phyloP scores from a whole-genome alignment of 2,329 filamentous ascomycete genomes.

The Coniochaeta pulveracea region DNA sequence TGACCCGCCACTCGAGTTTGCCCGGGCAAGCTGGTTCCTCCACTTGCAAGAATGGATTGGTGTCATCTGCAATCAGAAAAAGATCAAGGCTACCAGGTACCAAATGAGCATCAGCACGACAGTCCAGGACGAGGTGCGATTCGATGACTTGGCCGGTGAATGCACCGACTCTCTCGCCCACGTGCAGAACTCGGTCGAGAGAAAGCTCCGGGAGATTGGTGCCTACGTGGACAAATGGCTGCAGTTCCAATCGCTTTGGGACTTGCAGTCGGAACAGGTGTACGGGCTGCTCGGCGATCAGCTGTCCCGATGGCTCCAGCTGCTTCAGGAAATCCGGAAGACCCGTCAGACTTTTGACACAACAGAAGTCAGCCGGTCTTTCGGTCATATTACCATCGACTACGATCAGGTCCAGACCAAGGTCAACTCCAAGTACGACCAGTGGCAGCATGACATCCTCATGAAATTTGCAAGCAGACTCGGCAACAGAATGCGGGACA shows the following conservation, averaged over 20 bases:
- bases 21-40: constrained; percentile 84
- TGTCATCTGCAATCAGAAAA: constrained; percentile 81
- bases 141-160: constrained; percentile 72
- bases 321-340: constrained; percentile 94
- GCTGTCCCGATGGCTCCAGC: constrained; percentile 82
- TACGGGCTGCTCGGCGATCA: constrained; percentile 88
- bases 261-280: constrained; percentile 90
- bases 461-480: constrained; percentile 86
- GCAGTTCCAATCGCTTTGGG: constrained; percentile 97
- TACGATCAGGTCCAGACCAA: constrained; percentile 98
- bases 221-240: constrained; percentile 95
- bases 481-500: constrained; percentile 81
- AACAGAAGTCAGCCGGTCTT: constrained; percentile 82
- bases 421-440: constrained; percentile 98
- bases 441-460: constrained; percentile 97
- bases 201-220: constrained; percentile 68
- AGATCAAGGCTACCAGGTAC: constrained; percentile 91
- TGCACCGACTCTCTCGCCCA: constrained; percentile 70
- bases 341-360: constrained; percentile 95
- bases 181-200: constrained; percentile 76
- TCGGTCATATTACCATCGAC: constrained; percentile 90
- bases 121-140: constrained; percentile 56
- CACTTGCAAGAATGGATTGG: constrained; percentile 92
- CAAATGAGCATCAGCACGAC: constrained; percentile 71
- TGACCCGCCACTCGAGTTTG: constrained; percentile 84